These are phyloP conservation scores for Hydnomerulius pinastri DNA, from an alignment of 768 basidiomycete genomes.

Conservation along the genomic window DNA sequence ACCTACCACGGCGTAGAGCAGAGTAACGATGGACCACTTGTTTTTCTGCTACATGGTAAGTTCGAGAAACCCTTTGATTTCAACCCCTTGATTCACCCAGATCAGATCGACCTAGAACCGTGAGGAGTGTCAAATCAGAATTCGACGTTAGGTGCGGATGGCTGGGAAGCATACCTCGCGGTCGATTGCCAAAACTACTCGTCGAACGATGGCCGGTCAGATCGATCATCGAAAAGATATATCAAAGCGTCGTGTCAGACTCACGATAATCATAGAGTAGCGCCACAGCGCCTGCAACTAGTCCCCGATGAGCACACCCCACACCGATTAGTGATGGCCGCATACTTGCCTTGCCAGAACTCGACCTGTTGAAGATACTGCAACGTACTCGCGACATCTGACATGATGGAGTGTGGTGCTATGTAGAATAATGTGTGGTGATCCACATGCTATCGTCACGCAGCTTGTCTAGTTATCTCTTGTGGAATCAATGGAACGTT, in stretches of 20 bases:
- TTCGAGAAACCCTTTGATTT: not conserved
- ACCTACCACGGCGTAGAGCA: constrained; percentile 16
- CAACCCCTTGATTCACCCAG: constrained; percentile 10
- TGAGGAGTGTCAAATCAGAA: not conserved
- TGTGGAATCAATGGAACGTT: no score
- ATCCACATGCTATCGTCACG: no score
- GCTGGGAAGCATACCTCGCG: constrained; percentile 8
- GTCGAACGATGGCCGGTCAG: not conserved
- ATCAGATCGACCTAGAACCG: constrained; percentile 18
- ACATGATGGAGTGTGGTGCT: no score
- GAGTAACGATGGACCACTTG: constrained; percentile 18
- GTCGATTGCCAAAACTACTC: constrained; percentile 11
- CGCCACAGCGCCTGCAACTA: no score
- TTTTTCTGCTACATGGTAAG: constrained; percentile 11
- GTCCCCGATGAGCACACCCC: no score
- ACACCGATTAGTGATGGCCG: no score
- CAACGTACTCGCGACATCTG: no score
- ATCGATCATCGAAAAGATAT: not conserved
- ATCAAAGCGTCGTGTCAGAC: not conserved
- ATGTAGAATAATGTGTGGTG: no score
- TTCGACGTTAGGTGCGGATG: not conserved
- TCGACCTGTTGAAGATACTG: no score
- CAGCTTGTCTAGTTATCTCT: no score
- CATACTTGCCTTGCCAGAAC: no score
- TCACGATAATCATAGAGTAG: constrained; percentile 17